Evolutionary conservation across 257 asterid genomes (phyloP).

Genomic region (Fraxinus excelsior): DNA sequence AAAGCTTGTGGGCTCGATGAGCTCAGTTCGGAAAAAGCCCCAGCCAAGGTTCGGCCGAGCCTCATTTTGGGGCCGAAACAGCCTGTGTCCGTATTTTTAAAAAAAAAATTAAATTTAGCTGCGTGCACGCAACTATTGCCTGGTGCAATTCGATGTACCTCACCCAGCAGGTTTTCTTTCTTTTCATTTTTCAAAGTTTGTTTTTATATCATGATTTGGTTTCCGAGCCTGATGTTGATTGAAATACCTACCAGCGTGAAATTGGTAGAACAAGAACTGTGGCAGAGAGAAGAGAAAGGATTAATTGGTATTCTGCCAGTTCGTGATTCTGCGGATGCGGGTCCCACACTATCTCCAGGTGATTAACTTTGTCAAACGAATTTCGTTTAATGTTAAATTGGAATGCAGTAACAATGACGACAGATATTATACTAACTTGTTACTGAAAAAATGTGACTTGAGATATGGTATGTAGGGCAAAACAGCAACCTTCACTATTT

Average conservation of each 20-base stretch:
- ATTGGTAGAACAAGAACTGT: slow-evolving; percentile 94
- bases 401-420: not conserved
- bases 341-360: slow-evolving; percentile 64
- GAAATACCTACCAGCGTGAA: slow-evolving; percentile 58
- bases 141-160: slow-evolving; percentile 96
- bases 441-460: not conserved
- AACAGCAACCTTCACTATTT: not conserved
- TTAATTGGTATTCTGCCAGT: slow-evolving; percentile 92
- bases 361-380: slow-evolving; percentile 12
- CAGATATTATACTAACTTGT: not conserved
- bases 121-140: too few species aligned
- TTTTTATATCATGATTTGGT: not conserved
- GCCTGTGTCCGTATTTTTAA: too few species aligned
- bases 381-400: not conserved
- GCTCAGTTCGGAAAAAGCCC: too few species aligned
- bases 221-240: not conserved
- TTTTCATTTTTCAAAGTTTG: not conserved
- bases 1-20: too few species aligned
- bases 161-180: slow-evolving; percentile 76
- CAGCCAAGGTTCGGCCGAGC: too few species aligned
- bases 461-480: not conserved
- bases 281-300: slow-evolving; percentile 99
- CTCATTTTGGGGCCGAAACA: too few species aligned
- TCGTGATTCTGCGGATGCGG: slow-evolving; percentile 71
- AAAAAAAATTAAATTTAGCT: too few species aligned